Evolutionary conservation across 495 filamentous ascomycete genomes (phyloP).

Genomic region (Geopyxis carbonaria): DNA sequence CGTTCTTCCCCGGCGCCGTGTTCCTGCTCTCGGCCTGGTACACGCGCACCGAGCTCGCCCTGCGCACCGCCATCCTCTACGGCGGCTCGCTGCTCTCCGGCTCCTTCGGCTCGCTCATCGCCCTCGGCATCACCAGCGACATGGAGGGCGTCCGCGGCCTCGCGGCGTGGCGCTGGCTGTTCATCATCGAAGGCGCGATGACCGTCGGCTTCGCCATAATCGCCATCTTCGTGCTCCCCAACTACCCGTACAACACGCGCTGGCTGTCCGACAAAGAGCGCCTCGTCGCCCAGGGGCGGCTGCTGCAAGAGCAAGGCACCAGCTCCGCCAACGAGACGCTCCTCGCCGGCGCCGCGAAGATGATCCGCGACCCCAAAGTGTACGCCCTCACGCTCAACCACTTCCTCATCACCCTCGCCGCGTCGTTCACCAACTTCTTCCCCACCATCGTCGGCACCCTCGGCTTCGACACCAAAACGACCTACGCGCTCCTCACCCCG

Average conservation of each 20-base stretch:
- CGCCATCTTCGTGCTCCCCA: conserved; percentile 39
- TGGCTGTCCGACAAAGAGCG: conserved; percentile 7
- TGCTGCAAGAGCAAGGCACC: too few relatives aligned
- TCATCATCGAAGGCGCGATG: conserved; percentile 35
- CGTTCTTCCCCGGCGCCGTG: conserved; percentile 32
- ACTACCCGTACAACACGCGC: conserved; percentile 29
- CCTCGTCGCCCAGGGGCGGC: conserved; percentile 15
- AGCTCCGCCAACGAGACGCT: conserved; percentile 19
- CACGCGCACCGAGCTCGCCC: conserved; percentile 34
- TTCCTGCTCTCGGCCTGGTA: conserved; percentile 37
- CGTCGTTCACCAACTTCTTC: conserved; percentile 21
- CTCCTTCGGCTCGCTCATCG: conserved; percentile 36
- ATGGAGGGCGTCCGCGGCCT: conserved; percentile 28
- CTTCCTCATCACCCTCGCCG: conserved; percentile 18
- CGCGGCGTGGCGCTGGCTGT: conserved; percentile 36
- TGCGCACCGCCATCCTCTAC: conserved; percentile 36
- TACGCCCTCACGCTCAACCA: conserved; percentile 15
- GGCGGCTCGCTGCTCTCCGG: conserved; percentile 34
- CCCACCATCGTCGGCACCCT: conserved; percentile 25
- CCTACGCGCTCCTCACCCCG: conserved; percentile 24
- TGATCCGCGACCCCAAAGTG: conserved; percentile 14
- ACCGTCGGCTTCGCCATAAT: conserved; percentile 35
- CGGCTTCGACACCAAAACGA: conserved; percentile 22
- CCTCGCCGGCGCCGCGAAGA: conserved; percentile 24
- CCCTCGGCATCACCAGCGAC: conserved; percentile 29